Evolutionary conservation across 164 flowering plant genomes (phyloP).

Genomic region (Protea cynaroides): DNA sequence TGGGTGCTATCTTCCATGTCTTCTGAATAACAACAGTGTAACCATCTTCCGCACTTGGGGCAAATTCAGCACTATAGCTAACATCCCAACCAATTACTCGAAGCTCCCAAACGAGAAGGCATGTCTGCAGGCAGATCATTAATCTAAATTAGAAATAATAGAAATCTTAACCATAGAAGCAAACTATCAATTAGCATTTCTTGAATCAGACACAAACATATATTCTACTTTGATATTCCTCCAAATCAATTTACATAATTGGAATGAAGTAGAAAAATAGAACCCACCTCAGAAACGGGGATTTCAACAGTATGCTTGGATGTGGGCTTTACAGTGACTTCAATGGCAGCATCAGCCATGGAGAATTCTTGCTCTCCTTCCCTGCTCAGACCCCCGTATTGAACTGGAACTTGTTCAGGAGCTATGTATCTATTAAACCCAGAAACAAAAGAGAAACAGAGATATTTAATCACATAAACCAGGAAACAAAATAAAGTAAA

Average conservation of each 20-base stretch:
- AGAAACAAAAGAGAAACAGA: slow-evolving; percentile 1
- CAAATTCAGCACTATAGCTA: slow-evolving; percentile 68
- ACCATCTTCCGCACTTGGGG: slow-evolving; percentile 53
- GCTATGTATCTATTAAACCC: slow-evolving; percentile 57
- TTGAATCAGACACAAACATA: no score
- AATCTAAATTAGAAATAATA: not conserved
- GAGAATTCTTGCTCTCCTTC: slow-evolving; percentile 65
- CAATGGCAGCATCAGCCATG: slow-evolving; percentile 51
- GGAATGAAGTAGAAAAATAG: not conserved
- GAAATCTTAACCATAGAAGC: not conserved
- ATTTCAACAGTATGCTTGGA: slow-evolving; percentile 61
- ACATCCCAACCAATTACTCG: slow-evolving; percentile 86
- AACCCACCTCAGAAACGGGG: slow-evolving; percentile 60
- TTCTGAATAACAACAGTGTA: slow-evolving; percentile 73
- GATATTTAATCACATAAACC: not conserved
- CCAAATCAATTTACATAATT: no score
- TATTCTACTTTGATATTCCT: no score
- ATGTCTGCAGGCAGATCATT: slow-evolving; percentile 37
- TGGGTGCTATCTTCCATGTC: slow-evolving; percentile 43
- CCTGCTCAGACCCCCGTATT: slow-evolving; percentile 70
- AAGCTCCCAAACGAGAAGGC: slow-evolving; percentile 59
- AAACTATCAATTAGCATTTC: not conserved
- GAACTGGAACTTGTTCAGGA: slow-evolving; percentile 83
- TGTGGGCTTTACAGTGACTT: slow-evolving; percentile 65
- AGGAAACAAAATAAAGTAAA: not conserved